Conservation (phyloP, 495 filamentous ascomycete genomes). For the Neurospora hispaniola region DNA sequence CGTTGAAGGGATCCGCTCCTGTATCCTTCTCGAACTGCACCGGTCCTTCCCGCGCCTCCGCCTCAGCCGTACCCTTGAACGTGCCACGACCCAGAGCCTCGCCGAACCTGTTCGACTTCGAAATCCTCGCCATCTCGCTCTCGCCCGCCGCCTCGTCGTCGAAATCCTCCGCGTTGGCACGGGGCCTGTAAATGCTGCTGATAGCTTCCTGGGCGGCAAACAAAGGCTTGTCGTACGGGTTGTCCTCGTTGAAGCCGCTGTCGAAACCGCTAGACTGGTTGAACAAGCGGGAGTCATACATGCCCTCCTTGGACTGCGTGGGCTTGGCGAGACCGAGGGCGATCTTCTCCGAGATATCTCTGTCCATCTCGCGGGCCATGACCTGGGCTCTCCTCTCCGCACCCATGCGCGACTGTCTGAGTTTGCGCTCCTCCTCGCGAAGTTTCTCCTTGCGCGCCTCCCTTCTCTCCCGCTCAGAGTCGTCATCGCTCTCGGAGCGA, state of each 20-base stretch:
- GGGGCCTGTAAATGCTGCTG: constrained; percentile 84
- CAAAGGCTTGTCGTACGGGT: constrained; percentile 92
- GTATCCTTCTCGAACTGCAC: constrained; percentile 97
- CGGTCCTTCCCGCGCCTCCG: constrained; percentile 80
- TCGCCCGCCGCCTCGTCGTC: constrained; percentile 74
- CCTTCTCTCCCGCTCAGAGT: constrained; percentile 66
- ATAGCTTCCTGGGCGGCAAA: constrained; percentile 96
- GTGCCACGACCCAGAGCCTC: constrained; percentile 82
- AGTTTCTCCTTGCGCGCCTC: constrained; percentile 66
- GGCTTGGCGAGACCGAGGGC: constrained; percentile 92
- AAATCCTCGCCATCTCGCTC: constrained; percentile 74
- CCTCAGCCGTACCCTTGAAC: constrained; percentile 80
- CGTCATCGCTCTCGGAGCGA: constrained; percentile 50
- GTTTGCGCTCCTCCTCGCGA: constrained; percentile 74
- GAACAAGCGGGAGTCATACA: constrained; percentile 96
- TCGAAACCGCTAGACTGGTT: constrained; percentile 87
- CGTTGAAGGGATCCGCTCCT: constrained; percentile 76
- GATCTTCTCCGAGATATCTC: constrained; percentile 96
- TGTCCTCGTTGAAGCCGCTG: constrained; percentile 91
- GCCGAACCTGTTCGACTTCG: constrained; percentile 66
- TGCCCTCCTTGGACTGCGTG: constrained; percentile 75
- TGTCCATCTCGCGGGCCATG: constrained; percentile 88
- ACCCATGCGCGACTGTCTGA: constrained; percentile 93
- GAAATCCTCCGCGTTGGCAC: constrained; percentile 55
- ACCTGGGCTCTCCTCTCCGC: constrained; percentile 80